These are phyloP conservation scores for Funneliformis mosseae DNA, from an alignment of 192 early-diverging fungal species.

Conservation along the genomic window DNA sequence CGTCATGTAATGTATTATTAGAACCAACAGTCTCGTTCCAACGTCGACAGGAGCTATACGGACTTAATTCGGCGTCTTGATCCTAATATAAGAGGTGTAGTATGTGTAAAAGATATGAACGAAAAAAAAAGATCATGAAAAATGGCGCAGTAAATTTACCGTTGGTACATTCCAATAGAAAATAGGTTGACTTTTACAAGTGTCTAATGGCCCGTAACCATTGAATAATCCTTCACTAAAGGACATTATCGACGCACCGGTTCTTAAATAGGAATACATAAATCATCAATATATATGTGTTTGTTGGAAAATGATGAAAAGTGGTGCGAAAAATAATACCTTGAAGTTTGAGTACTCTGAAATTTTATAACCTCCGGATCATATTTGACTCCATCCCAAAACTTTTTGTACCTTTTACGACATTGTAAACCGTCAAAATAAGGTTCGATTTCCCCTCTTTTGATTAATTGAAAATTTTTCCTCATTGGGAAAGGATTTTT, in stretches of 20 bases:
- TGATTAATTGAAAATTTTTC: too few relatives aligned
- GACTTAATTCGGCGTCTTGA: neutral
- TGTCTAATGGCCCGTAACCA: neutral
- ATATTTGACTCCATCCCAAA: too few relatives aligned
- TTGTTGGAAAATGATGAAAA: neutral
- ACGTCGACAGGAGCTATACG: neutral
- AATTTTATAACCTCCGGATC: too few relatives aligned
- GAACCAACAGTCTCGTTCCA: neutral
- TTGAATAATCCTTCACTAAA: neutral
- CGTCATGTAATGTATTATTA: neutral
- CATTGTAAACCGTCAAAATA: conserved; percentile 2
- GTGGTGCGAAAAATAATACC: neutral
- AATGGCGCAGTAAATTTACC: neutral
- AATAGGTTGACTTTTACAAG: neutral
- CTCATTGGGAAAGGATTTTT: neutral
- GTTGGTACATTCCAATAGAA: neutral
- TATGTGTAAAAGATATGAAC: neutral
- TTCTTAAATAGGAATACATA: neutral
- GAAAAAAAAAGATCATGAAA: neutral
- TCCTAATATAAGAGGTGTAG: neutral
- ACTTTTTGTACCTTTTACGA: too few relatives aligned
- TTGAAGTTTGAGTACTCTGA: neutral
- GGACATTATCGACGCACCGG: neutral
- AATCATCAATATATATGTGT: too few relatives aligned
- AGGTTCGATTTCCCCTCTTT: neutral